These are phyloP conservation scores for Zasmidium citrigriseum DNA, from an alignment of 2,329 filamentous ascomycete species.

Conservation along the genomic window DNA sequence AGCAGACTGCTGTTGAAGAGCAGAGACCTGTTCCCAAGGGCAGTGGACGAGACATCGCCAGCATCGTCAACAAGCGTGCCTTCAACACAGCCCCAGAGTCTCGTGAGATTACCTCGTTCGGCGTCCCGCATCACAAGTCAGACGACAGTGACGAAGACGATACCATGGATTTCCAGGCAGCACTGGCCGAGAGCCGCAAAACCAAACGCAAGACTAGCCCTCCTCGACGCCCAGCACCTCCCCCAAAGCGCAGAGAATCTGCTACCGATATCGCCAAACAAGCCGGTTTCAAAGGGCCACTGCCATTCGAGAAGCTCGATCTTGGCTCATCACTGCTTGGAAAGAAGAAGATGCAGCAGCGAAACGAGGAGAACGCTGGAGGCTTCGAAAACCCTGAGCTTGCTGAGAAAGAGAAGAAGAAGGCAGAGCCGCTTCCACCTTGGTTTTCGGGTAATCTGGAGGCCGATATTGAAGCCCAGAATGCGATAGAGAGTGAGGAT, in stretches of 20 bases:
- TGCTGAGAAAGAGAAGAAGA: slow-evolving; percentile 40
- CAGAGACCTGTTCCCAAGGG: slow-evolving; percentile 46
- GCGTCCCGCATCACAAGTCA: slow-evolving; percentile 31
- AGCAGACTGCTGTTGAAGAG: slow-evolving; percentile 46
- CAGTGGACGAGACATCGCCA: slow-evolving; percentile 63
- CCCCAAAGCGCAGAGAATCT: slow-evolving; percentile 36
- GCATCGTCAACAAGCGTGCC: slow-evolving; percentile 72
- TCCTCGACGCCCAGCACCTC: slow-evolving; percentile 15
- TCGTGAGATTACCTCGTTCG: slow-evolving; percentile 39
- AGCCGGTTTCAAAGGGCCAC: slow-evolving; percentile 69
- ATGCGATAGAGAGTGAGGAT: slow-evolving; percentile 40
- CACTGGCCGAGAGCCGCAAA: slow-evolving; percentile 68
- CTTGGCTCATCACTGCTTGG: slow-evolving; percentile 63
- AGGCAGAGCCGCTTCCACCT: slow-evolving; percentile 67
- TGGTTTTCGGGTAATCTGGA: slow-evolving; percentile 67
- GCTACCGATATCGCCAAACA: slow-evolving; percentile 46
- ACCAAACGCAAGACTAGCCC: slow-evolving; percentile 35
- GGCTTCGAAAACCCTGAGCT: slow-evolving; percentile 63
- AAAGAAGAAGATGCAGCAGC: slow-evolving; percentile 55
- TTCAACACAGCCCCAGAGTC: slow-evolving; percentile 58
- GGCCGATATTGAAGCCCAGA: slow-evolving; percentile 58
- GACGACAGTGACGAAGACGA: slow-evolving; percentile 68
- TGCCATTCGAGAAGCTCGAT: slow-evolving; percentile 83
- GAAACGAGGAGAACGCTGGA: slow-evolving; percentile 58
- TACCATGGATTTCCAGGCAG: slow-evolving; percentile 72